Conservation (phyloP, 768 basidiomycete genomes). For the Xerocomus potaroensis region DNA sequence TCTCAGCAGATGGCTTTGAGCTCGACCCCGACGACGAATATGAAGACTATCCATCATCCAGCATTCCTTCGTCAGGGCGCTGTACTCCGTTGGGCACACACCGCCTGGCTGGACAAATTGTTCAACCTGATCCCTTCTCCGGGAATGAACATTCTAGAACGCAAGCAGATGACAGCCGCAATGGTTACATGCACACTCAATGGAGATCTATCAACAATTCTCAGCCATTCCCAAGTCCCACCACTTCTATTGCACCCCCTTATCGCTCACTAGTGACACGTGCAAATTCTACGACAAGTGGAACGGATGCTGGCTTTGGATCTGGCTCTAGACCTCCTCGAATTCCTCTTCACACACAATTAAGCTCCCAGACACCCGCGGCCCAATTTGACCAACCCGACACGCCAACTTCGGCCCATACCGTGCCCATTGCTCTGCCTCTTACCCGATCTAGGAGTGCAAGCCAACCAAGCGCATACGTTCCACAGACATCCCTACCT, state of each 20-base stretch:
- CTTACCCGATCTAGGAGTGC: constrained; percentile 64
- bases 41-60: constrained; percentile 66
- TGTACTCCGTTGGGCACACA: constrained; percentile 68
- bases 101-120: constrained; percentile 51
- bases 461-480: constrained; percentile 74
- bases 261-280: constrained; percentile 46
- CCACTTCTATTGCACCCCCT: constrained; percentile 17
- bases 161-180: constrained; percentile 65
- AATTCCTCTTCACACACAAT: constrained; percentile 56
- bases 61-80: constrained; percentile 53
- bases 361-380: constrained; percentile 61
- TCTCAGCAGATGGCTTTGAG: constrained; percentile 66
- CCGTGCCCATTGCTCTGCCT: constrained; percentile 25
- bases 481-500: constrained; percentile 45
- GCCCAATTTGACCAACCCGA: constrained; percentile 47
- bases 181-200: constrained; percentile 57
- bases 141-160: constrained; percentile 56
- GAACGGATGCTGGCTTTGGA: constrained; percentile 37
- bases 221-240: constrained; percentile 31
- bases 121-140: constrained; percentile 48
- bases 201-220: constrained; percentile 54
- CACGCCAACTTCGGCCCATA: constrained; percentile 33
- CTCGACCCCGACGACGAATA: constrained; percentile 70
- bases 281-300: constrained; percentile 41
- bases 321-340: constrained; percentile 39